These are phyloP conservation scores for Penicillium simplicissimum DNA, from an alignment of 495 filamentous ascomycete species.

Conservation along the genomic window DNA sequence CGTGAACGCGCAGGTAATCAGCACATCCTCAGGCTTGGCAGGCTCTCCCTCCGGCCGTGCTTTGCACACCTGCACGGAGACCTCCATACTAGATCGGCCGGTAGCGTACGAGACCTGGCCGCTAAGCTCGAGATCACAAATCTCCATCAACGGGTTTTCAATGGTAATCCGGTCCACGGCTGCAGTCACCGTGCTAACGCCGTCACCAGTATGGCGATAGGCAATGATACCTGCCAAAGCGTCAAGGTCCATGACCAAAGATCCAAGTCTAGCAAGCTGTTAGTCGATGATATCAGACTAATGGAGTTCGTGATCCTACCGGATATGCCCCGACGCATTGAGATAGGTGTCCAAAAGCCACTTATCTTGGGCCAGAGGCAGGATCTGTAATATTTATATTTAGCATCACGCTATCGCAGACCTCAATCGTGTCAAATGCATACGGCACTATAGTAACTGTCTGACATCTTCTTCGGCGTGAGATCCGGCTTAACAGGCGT, in stretches of 20 bases:
- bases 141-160: constrained; percentile 68
- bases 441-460: constrained; percentile 65
- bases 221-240: constrained; percentile 78
- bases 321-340: constrained; percentile 65
- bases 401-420: not conserved
- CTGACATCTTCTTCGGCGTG: constrained; percentile 63
- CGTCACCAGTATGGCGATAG: constrained; percentile 79
- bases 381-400: constrained; percentile 44
- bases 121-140: constrained; percentile 78
- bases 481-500: constrained; percentile 49
- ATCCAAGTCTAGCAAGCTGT: constrained; percentile 53
- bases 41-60: constrained; percentile 56
- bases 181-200: constrained; percentile 77
- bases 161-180: constrained; percentile 80
- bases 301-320: constrained; percentile 34
- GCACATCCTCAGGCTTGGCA: constrained; percentile 64
- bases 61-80: constrained; percentile 74
- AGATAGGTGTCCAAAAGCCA: constrained; percentile 71
- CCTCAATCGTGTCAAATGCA: constrained; percentile 14
- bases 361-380: constrained; percentile 67
- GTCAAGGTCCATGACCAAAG: constrained; percentile 80
- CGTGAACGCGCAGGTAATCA: constrained; percentile 81
- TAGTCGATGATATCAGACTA: not conserved
- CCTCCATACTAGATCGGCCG: constrained; percentile 77
- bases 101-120: constrained; percentile 82